Conservation (phyloP, 371 early-diverging fungal species). For the Syncephalis fuscata region DNA sequence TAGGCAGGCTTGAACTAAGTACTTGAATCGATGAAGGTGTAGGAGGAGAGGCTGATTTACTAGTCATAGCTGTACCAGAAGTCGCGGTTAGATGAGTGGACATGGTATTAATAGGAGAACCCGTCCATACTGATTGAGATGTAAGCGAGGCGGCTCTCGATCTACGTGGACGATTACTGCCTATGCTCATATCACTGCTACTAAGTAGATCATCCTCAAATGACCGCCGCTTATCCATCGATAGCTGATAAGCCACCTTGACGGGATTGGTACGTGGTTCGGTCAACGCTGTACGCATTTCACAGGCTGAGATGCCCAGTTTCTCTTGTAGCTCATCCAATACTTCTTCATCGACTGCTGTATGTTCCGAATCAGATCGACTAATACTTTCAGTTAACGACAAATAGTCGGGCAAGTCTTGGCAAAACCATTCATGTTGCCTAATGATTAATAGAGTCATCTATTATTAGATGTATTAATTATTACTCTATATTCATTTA, state of each 20-base stretch:
- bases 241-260: conserved; percentile 87
- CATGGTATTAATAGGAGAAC: conserved; percentile 10
- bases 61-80: conserved; percentile 8
- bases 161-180: conserved; percentile 21
- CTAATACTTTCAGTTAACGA: conserved; percentile 50
- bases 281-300: conserved; percentile 49
- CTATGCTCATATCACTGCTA: neutral
- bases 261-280: conserved; percentile 76
- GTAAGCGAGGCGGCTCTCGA: conserved; percentile 27
- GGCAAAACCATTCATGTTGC: conserved; percentile 81
- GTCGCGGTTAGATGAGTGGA: conserved; percentile 10
- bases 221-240: conserved; percentile 68
- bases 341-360: conserved; percentile 64
- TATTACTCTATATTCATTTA: neutral
- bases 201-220: conserved; percentile 32
- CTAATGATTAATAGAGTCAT: conserved; percentile 15
- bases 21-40: conserved; percentile 39
- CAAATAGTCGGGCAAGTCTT: conserved; percentile 79
- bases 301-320: conserved; percentile 55
- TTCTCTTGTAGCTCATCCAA: conserved; percentile 21
- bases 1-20: conserved; percentile 41
- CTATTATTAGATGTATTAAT: too few species aligned
- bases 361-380: conserved; percentile 35
- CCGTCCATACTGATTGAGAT: conserved; percentile 8
- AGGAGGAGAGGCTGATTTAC: conserved; percentile 4